Conservation (phyloP, 208 protist species). For the Acanthamoeba sp. region DNA sequence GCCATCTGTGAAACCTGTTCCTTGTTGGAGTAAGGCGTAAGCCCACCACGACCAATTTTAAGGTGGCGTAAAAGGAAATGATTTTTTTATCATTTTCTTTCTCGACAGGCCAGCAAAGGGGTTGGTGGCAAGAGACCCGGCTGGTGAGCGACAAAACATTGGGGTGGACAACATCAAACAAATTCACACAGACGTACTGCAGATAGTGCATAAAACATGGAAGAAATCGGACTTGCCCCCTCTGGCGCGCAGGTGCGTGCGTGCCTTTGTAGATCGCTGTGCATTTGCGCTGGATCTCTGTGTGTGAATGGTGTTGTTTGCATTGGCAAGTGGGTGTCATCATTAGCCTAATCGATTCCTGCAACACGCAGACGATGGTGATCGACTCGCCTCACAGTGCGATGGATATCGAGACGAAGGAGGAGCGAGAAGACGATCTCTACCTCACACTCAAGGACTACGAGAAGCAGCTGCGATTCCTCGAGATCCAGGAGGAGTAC, state of each 20-base stretch:
- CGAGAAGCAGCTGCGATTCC: conserved; percentile 92
- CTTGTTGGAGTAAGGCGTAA: neutral
- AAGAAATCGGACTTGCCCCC: conserved; percentile 44
- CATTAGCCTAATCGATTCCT: neutral
- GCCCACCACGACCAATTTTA: neutral
- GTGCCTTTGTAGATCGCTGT: neutral
- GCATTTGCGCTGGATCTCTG: neutral
- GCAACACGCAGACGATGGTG: conserved; percentile 15
- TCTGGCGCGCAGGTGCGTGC: conserved; percentile 19
- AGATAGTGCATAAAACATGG: neutral
- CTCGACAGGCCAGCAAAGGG: conserved; percentile 2
- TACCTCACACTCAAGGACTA: conserved; percentile 90
- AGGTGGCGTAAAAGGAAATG: neutral
- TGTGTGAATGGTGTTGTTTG: too few relatives aligned
- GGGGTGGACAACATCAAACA: neutral
- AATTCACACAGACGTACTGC: neutral
- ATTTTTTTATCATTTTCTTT: too few relatives aligned
- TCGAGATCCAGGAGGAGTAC: conserved; percentile 94
- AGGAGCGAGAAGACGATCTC: conserved; percentile 86
- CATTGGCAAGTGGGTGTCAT: neutral
- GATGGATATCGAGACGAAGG: conserved; percentile 61
- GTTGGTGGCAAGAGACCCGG: neutral
- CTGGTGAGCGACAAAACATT: neutral
- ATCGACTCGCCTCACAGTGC: conserved; percentile 30
- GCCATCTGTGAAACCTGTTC: neutral